Evolutionary conservation across 2,329 filamentous ascomycete genomes (phyloP).

Genomic region (Amylocarpus encephaloides): DNA sequence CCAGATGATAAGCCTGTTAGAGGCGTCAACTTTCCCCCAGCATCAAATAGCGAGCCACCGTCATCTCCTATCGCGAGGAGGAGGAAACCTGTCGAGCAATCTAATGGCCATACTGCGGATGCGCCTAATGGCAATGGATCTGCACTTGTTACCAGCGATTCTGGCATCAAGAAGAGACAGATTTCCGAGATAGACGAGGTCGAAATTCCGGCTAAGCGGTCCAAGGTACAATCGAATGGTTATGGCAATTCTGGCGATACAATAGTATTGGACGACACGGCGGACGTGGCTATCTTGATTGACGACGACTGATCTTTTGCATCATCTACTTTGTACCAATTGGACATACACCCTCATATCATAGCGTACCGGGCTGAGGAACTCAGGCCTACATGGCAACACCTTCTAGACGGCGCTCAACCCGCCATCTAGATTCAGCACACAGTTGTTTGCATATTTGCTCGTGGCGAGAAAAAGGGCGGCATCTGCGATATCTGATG

Average conservation of each 20-base stretch:
- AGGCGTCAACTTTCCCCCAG: conserved; percentile 22
- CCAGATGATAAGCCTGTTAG: conserved; percentile 49
- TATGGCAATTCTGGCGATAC: conserved; percentile 35
- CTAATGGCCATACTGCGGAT: conserved; percentile 15
- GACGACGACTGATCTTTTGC: conserved; percentile 46
- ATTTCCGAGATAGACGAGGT: conserved; percentile 20
- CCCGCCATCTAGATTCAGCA: conserved; percentile 80
- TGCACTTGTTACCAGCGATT: conserved; percentile 5
- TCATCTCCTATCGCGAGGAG: conserved; percentile 25
- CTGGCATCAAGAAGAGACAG: conserved; percentile 30
- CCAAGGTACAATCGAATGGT: conserved; percentile 29
- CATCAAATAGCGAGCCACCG: conserved; percentile 8
- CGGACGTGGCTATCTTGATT: conserved; percentile 61
- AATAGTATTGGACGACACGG: conserved; percentile 32
- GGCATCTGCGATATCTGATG: conserved; percentile 73
- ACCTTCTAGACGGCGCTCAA: conserved; percentile 56
- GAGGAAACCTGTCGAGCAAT: conserved; percentile 15
- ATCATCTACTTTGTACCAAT: neutral
- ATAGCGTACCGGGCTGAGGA: neutral
- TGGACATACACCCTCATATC: neutral
- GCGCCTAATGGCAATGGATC: conserved; percentile 14
- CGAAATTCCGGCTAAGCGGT: conserved; percentile 22
- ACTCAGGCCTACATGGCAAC: conserved; percentile 2
- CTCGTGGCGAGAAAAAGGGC: conserved; percentile 72
- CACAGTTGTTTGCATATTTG: conserved; percentile 78